Conservation (phyloP, 176 grass and related monocot genomes). For the Musa troglodytarum region DNA sequence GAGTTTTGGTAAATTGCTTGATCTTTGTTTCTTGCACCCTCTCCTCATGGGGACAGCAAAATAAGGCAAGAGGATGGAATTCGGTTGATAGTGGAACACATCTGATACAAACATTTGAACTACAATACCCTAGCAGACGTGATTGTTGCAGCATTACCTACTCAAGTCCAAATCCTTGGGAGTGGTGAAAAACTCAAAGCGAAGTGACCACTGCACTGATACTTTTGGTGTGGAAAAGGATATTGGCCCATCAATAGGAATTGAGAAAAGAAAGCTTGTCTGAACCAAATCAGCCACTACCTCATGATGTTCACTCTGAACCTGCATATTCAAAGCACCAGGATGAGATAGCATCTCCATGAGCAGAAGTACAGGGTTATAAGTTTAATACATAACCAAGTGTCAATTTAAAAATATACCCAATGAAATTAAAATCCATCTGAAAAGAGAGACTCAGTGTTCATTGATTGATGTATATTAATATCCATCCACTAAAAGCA, state of each 20-base stretch:
- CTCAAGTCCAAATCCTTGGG: conserved; percentile 57
- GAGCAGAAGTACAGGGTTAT: not conserved
- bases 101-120: not conserved
- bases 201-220: conserved; percentile 83
- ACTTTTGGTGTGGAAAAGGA: conserved; percentile 83
- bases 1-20: no score
- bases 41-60: no score
- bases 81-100: not conserved
- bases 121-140: not conserved
- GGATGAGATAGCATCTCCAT: not conserved
- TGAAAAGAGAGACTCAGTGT: not conserved
- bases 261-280: conserved; percentile 93
- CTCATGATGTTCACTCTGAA: conserved; percentile 92
- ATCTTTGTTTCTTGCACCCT: no score
- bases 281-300: conserved; percentile 81
- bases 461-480: not conserved
- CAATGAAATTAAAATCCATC: not conserved
- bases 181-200: conserved; percentile 89
- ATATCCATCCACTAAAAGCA: not conserved
- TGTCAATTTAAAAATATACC: not conserved
- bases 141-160: conserved; percentile 34
- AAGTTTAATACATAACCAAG: not conserved
- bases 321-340: conserved; percentile 24
- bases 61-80: no score
- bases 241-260: conserved; percentile 90